These are phyloP conservation scores for Paecilomyces fulvus DNA, from an alignment of 2,329 filamentous ascomycete genomes.

Conservation along the genomic window DNA sequence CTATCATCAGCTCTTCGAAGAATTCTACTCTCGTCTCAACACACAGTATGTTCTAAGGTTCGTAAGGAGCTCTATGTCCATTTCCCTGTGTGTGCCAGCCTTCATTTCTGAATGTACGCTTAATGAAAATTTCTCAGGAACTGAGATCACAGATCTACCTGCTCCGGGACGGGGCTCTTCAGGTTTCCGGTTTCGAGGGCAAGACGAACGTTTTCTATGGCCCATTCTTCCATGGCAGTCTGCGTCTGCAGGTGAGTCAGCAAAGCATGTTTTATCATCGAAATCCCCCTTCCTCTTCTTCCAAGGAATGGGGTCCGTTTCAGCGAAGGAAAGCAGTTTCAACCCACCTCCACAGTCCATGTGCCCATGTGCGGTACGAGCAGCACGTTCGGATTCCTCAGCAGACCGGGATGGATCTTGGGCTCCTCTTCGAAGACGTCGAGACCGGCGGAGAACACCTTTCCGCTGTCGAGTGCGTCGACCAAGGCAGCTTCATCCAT, in stretches of 20 bases:
- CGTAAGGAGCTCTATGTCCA: no score
- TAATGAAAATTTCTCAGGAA: no score
- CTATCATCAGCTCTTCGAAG: no score
- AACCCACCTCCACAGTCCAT: constrained; percentile 56
- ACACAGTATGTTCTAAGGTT: no score
- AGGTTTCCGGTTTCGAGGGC: constrained; percentile 56
- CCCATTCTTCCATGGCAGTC: constrained; percentile 63
- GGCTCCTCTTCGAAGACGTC: constrained; percentile 83
- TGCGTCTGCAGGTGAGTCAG: constrained; percentile 35
- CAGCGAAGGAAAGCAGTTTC: background rate
- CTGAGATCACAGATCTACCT: constrained; percentile 39
- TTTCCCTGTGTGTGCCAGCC: no score
- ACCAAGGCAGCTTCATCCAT: constrained; percentile 77
- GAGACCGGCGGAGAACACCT: constrained; percentile 62
- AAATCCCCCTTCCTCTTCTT: no score
- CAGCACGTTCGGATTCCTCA: constrained; percentile 62
- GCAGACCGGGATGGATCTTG: constrained; percentile 61
- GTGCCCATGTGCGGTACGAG: constrained; percentile 83
- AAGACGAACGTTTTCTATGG: constrained; percentile 59
- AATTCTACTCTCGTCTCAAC: no score
- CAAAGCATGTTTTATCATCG: background rate
- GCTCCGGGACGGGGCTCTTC: constrained; percentile 65
- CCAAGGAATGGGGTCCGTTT: no score
- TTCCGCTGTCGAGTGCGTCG: constrained; percentile 59
- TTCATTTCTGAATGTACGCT: no score